These are phyloP conservation scores for Verbena officinalis DNA, from an alignment of 257 asterid genomes.

Conservation along the genomic window DNA sequence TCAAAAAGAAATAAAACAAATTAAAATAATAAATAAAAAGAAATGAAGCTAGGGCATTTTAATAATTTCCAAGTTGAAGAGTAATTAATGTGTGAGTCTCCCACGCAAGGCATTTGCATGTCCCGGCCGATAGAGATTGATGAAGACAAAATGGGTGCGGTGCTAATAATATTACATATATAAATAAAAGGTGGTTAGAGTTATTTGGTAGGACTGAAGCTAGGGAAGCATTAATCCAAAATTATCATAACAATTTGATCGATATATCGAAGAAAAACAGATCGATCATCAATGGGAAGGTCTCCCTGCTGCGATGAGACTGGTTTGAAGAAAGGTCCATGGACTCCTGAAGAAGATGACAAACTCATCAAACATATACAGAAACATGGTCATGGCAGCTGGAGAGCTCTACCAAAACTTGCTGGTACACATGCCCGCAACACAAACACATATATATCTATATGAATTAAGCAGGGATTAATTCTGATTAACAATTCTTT, in stretches of 20 bases:
- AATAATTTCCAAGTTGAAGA: slow-evolving; percentile 18
- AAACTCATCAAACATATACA: slow-evolving; percentile 63
- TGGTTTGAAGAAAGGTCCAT: slow-evolving; percentile 90
- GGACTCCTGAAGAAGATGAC: slow-evolving; percentile 93
- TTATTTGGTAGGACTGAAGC: slow-evolving; percentile 64
- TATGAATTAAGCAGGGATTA: too few relatives aligned
- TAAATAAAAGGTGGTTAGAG: slow-evolving; percentile 31
- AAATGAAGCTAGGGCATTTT: slow-evolving; percentile 26
- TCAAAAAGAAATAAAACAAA: too few relatives aligned
- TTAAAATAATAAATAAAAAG: too few relatives aligned
- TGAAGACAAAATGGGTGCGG: too few relatives aligned
- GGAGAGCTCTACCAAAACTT: slow-evolving; percentile 91
- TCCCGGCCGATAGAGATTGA: too few relatives aligned
- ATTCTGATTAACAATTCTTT: too few relatives aligned
- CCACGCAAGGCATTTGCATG: slow-evolving; percentile 14
- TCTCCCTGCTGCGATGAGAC: slow-evolving; percentile 67
- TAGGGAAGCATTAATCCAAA: too few relatives aligned
- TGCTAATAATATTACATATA: too few relatives aligned
- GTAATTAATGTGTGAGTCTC: slow-evolving; percentile 33
- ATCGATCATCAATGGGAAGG: slow-evolving; percentile 67
- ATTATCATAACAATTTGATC: too few relatives aligned
- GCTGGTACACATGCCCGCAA: too few relatives aligned
- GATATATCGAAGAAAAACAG: not conserved
- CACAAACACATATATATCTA: too few relatives aligned
- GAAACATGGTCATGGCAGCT: slow-evolving; percentile 87